Evolutionary conservation across 2,329 filamentous ascomycete species (phyloP).

Genomic region (Herpotrichia juniperi): DNA sequence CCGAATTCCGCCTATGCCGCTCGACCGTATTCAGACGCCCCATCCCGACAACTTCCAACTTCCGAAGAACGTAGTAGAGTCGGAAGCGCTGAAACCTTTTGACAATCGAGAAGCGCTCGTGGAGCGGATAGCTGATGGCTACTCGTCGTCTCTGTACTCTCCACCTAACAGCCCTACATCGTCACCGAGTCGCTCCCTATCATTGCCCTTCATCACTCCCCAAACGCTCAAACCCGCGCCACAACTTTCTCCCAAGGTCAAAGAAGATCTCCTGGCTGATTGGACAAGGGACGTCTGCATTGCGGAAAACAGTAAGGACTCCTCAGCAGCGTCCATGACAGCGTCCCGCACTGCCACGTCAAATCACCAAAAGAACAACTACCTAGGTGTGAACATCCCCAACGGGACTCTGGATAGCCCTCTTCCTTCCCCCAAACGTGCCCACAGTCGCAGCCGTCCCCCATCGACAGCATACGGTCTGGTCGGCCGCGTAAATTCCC

Average conservation of each 20-base stretch:
- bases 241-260: conserved; percentile 69
- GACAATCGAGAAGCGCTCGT: conserved; percentile 75
- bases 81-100: conserved; percentile 68
- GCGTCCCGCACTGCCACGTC: conserved; percentile 67
- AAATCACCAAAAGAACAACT: conserved; percentile 37
- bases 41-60: conserved; percentile 29
- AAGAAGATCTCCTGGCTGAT: conserved; percentile 76
- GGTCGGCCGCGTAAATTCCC: conserved; percentile 36
- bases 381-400: conserved; percentile 63
- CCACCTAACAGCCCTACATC: conserved; percentile 72
- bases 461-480: conserved; percentile 42
- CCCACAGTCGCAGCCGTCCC: conserved; percentile 36
- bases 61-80: conserved; percentile 32
- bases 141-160: conserved; percentile 66
- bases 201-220: conserved; percentile 62
- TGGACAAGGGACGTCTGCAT: conserved; percentile 82
- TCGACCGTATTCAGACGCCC: conserved; percentile 62
- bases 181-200: conserved; percentile 70
- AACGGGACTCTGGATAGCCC: conserved; percentile 45
- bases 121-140: conserved; percentile 74
- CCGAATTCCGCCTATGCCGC: conserved; percentile 68
- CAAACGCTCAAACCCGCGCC: conserved; percentile 32
- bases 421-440: conserved; percentile 35
- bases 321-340: conserved; percentile 74
- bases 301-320: conserved; percentile 68